Evolutionary conservation across 768 basidiomycete genomes (phyloP).

Genomic region (Rhodosporidiobolus odoratus): DNA sequence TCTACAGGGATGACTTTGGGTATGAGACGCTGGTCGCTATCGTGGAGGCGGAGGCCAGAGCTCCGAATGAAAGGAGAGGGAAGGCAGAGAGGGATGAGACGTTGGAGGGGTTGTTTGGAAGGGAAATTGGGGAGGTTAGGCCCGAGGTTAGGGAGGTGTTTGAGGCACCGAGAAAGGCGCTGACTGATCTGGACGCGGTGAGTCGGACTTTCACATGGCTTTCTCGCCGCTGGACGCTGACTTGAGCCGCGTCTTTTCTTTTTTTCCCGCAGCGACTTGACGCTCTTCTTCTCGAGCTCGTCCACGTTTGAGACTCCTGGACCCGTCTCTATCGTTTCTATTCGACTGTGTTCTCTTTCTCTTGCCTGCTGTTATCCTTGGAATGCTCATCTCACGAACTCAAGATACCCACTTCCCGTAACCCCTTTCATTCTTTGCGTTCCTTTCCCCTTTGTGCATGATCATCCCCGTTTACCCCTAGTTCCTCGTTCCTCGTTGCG

Average conservation of each 20-base stretch:
- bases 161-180: conserved; percentile 6
- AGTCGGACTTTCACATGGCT: not conserved
- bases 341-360: not conserved
- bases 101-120: conserved; percentile 29
- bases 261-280: conserved; percentile 19
- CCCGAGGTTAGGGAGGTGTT: conserved; percentile 17
- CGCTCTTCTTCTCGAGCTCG: conserved; percentile 8
- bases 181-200: conserved; percentile 30
- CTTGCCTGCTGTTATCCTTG: not conserved
- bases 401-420: not conserved
- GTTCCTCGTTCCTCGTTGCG: not conserved
- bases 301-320: not conserved
- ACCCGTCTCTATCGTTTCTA: too few species aligned
- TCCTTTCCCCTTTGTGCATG: not conserved
- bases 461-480: not conserved
- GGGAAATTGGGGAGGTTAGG: conserved; percentile 10
- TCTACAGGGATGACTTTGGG: conserved; percentile 35
- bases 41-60: conserved; percentile 8
- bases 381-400: not conserved
- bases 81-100: not conserved
- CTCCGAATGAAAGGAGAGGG: not conserved
- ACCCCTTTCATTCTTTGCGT: too few species aligned
- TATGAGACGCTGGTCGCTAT: conserved; percentile 33
- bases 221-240: not conserved
- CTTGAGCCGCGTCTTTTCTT: too few species aligned